phyloP scores from a whole-genome alignment of 164 flowering plant species.

The Umbellularia californica region DNA sequence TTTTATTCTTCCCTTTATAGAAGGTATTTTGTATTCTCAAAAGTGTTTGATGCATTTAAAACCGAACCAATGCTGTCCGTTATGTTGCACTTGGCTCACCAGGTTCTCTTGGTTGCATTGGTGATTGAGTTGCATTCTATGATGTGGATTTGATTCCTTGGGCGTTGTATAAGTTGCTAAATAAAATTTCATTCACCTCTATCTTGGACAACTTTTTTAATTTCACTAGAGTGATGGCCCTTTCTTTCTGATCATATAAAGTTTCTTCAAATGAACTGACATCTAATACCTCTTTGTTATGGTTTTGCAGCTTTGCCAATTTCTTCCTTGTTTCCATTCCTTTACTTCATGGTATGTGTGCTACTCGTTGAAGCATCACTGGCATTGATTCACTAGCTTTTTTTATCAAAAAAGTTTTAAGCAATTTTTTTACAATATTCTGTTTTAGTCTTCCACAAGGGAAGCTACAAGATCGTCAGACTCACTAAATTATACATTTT shows the following conservation, averaged over 20 bases:
- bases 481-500: too few species aligned
- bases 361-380: neutral
- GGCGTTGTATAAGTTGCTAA: neutral
- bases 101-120: neutral
- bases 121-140: neutral
- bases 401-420: neutral
- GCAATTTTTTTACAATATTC: too few species aligned
- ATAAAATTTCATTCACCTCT: neutral
- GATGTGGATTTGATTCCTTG: neutral
- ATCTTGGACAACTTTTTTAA: neutral
- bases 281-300: neutral
- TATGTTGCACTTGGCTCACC: neutral
- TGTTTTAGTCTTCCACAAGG: neutral
- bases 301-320: constrained; percentile 57
- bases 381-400: neutral
- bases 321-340: constrained; percentile 66
- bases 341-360: constrained; percentile 67
- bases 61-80: neutral
- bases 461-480: neutral
- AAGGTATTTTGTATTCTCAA: too few species aligned
- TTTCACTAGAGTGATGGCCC: neutral
- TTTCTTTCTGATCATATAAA: neutral
- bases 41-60: too few species aligned
- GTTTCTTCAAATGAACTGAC: neutral
- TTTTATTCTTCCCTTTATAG: neutral